Evolutionary conservation across 306 rosid species (phyloP).

Genomic region (Potentilla sterilis): DNA sequence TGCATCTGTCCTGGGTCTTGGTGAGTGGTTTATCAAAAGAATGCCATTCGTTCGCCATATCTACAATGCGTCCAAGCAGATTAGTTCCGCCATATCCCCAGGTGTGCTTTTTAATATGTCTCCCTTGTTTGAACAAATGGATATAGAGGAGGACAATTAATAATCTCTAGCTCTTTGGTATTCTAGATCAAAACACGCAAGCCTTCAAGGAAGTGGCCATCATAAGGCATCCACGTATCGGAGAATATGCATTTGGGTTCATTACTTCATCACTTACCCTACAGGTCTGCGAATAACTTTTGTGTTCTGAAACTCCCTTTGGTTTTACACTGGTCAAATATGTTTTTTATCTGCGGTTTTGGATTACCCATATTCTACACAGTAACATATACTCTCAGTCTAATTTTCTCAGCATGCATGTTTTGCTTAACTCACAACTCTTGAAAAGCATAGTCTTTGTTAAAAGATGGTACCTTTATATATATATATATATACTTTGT

Average conservation of each 20-base stretch:
- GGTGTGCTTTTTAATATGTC: conserved; percentile 44
- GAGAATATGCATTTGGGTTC: conserved; percentile 94
- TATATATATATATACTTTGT: not conserved
- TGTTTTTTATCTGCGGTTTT: not conserved
- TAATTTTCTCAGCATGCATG: not conserved
- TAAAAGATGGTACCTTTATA: not conserved
- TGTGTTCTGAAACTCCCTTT: conserved; percentile 9
- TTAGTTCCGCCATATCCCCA: conserved; percentile 89
- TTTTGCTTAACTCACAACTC: not conserved
- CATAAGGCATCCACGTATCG: conserved; percentile 90
- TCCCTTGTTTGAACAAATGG: not conserved
- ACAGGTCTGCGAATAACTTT: conserved; percentile 51
- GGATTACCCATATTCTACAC: not conserved
- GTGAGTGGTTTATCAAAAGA: conserved; percentile 91
- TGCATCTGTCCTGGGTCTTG: conserved; percentile 83
- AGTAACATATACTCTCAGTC: not conserved
- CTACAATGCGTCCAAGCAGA: conserved; percentile 91
- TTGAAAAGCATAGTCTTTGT: not conserved
- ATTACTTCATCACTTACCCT: conserved; percentile 78
- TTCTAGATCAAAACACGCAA: conserved; percentile 79
- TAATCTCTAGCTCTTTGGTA: conserved; percentile 3
- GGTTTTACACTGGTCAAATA: conserved; percentile 7
- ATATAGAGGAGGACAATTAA: conserved; percentile 17
- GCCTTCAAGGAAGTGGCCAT: conserved; percentile 96
- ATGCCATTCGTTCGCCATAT: conserved; percentile 93